These are phyloP conservation scores for Primulina tabacum DNA, from an alignment of 257 asterid species.

Conservation along the genomic window DNA sequence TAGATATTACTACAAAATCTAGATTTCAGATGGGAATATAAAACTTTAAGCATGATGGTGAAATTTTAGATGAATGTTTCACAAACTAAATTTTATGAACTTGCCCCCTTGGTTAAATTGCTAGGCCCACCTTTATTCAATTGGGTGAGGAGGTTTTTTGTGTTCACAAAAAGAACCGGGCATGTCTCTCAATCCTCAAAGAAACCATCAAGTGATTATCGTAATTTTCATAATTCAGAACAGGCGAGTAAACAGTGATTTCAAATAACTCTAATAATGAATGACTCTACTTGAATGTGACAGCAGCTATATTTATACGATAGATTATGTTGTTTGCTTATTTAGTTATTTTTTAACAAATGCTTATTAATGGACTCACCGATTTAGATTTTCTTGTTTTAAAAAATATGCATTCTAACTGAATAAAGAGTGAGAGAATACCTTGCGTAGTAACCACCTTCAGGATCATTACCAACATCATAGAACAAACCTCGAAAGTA, in stretches of 20 bases:
- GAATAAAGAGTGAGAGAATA: slow-evolving; percentile 49
- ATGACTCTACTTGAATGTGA: not conserved
- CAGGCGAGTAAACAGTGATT: not conserved
- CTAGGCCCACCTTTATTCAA: not conserved
- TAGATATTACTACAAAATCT: not conserved
- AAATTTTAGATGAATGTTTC: not conserved
- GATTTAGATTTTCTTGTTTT: not conserved
- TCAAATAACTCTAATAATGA: not conserved
- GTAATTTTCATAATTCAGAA: not conserved
- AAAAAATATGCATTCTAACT: not conserved
- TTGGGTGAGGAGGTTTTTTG: not conserved
- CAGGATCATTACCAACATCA: slow-evolving; percentile 79
- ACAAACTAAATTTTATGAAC: not conserved
- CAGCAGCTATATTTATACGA: not conserved
- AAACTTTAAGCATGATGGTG: not conserved
- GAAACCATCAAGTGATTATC: not conserved
- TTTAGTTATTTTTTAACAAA: too few species aligned
- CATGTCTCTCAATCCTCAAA: not conserved
- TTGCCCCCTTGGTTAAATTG: not conserved
- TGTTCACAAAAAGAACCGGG: not conserved
- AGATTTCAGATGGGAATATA: not conserved
- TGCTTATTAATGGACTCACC: not conserved
- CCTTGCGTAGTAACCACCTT: slow-evolving; percentile 95
- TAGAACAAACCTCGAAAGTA: slow-evolving; percentile 88
- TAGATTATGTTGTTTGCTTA: not conserved